phyloP scores from a whole-genome alignment of 2,329 filamentous ascomycete species.

The Epichloe brachyelytri region DNA sequence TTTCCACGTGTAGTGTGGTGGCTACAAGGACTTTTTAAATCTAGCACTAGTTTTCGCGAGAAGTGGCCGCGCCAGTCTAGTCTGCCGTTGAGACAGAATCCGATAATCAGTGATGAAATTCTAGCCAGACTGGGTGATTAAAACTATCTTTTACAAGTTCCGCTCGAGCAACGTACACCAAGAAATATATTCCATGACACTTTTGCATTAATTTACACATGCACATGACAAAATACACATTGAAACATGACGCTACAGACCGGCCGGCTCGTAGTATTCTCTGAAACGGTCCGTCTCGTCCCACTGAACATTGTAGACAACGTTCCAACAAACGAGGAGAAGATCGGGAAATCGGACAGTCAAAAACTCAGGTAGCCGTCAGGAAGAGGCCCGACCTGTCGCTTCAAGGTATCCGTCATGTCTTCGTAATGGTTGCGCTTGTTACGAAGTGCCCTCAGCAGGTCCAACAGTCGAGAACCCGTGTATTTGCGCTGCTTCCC shows the following conservation, averaged over 20 bases:
- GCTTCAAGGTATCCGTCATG: conserved; percentile 68
- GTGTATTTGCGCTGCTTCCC: conserved; percentile 95
- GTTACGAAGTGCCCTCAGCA: conserved; percentile 80
- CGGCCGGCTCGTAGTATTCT: conserved; percentile 52
- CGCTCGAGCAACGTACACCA: no score
- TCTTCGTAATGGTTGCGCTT: conserved; percentile 98
- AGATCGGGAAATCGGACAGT: conserved; percentile 65
- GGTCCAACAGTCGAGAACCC: conserved; percentile 67
- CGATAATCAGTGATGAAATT: no score
- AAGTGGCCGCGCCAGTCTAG: no score
- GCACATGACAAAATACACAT: background rate
- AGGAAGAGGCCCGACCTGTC: conserved; percentile 56
- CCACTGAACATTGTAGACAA: conserved; percentile 55
- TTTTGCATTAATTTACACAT: background rate
- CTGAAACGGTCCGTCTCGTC: conserved; percentile 52
- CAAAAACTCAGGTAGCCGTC: conserved; percentile 78
- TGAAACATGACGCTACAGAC: conserved; percentile 11
- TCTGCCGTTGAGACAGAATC: no score
- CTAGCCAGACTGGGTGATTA: no score
- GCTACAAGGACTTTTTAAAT: no score
- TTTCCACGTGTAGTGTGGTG: no score
- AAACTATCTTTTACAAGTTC: no score
- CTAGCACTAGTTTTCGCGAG: no score
- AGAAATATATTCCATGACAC: no score
- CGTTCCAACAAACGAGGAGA: conserved; percentile 65